A percentile compares a stretch with the other conserved stretches of the same genome.
Evolutionary conservation across 495 filamentous ascomycete species (phyloP).

Genomic region (Xylaria curta): DNA sequence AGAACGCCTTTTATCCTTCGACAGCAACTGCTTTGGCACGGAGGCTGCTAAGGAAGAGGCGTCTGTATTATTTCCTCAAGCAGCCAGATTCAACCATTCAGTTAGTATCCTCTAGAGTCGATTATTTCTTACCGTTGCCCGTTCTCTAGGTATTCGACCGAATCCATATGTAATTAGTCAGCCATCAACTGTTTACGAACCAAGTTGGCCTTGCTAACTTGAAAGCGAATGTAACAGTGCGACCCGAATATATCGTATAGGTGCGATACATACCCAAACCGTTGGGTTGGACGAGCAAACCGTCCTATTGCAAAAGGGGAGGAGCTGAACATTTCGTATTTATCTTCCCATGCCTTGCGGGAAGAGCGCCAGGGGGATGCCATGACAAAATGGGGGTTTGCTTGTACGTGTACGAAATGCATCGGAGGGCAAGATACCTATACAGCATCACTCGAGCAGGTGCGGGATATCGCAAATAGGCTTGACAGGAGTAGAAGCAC

Average conservation of each 20-base stretch:
- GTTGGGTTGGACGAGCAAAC: background rate
- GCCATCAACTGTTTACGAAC: background rate
- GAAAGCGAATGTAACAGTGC: background rate
- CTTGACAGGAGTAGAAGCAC: background rate
- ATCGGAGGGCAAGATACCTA: background rate
- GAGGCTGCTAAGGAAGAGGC: background rate
- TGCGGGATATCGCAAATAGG: background rate
- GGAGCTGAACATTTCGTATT: background rate
- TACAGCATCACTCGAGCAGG: slow-evolving; percentile 10
- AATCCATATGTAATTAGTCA: background rate
- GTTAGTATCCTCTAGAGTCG: background rate
- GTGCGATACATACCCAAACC: background rate
- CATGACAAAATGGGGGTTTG: background rate
- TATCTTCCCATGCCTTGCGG: background rate
- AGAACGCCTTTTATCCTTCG: background rate
- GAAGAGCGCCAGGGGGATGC: background rate
- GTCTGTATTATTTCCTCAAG: background rate
- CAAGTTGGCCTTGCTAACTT: background rate
- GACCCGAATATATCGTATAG: slow-evolving; percentile 5
- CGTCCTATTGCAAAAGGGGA: slow-evolving; percentile 8
- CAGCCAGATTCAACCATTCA: slow-evolving; percentile 22
- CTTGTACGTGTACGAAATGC: background rate
- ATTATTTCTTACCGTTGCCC: background rate
- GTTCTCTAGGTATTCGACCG: background rate
- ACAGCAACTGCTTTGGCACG: background rate